A percentile compares a stretch with the other conserved stretches of the same genome.
These are phyloP conservation scores for Erodium texanum DNA, from an alignment of 441 rosid species.

Conservation along the genomic window DNA sequence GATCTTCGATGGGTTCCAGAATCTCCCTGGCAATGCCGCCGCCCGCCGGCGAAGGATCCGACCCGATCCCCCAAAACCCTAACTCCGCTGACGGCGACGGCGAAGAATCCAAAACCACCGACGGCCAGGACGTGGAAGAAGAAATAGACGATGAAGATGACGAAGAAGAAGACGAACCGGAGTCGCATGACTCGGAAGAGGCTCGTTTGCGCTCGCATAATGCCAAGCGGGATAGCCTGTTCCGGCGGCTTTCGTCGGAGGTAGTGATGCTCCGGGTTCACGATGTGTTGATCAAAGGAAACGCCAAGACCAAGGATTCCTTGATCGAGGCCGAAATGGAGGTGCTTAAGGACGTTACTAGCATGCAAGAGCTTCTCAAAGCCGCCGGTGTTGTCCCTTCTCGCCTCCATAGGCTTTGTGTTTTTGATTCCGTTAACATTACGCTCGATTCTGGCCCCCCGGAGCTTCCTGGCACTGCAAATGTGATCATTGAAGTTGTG, in stretches of 20 bases:
- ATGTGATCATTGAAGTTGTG: slow-evolving; percentile 59
- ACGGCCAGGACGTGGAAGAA: slow-evolving; percentile 4
- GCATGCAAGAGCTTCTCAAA: slow-evolving; percentile 69
- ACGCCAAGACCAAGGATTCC: slow-evolving; percentile 67
- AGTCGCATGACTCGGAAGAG: slow-evolving; percentile 23
- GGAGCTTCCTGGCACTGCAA: slow-evolving; percentile 82
- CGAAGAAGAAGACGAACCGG: slow-evolving; percentile 18
- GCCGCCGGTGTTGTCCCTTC: slow-evolving; percentile 53
- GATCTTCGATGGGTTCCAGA: not conserved
- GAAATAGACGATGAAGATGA: slow-evolving; percentile 27
- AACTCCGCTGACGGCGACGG: slow-evolving; percentile 11
- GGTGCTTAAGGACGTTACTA: slow-evolving; percentile 41
- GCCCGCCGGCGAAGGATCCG: slow-evolving; percentile 22
- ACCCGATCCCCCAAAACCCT: slow-evolving; percentile 25
- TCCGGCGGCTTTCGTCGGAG: slow-evolving; percentile 40
- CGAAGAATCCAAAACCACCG: slow-evolving; percentile 7
- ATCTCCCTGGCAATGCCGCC: slow-evolving; percentile 24
- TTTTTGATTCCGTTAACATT: slow-evolving; percentile 76
- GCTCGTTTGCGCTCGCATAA: slow-evolving; percentile 25
- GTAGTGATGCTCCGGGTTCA: slow-evolving; percentile 69
- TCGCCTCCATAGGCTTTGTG: slow-evolving; percentile 55
- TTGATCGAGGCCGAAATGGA: slow-evolving; percentile 63
- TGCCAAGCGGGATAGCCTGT: slow-evolving; percentile 38
- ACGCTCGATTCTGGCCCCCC: slow-evolving; percentile 82
- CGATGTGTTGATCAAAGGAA: slow-evolving; percentile 70